Evolutionary conservation across 495 filamentous ascomycete genomes (phyloP).

Genomic region (Talaromyces proteolyticus): DNA sequence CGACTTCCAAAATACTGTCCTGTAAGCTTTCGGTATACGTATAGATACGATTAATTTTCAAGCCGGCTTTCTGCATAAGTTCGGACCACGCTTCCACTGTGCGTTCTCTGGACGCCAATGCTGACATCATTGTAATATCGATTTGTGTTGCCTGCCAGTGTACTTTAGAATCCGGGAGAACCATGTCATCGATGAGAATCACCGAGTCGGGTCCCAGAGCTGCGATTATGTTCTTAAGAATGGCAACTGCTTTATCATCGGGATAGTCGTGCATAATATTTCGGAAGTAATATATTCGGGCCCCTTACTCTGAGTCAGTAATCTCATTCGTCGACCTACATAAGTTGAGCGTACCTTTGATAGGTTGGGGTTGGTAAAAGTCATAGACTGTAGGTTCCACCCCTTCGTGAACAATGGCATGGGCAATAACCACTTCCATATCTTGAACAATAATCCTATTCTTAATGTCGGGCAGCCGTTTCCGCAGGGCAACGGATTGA

Average conservation of each 20-base stretch:
- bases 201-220: slow-evolving; percentile 29
- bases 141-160: slow-evolving; percentile 6
- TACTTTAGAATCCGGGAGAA: slow-evolving; percentile 18
- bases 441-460: slow-evolving; percentile 51
- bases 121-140: slow-evolving; percentile 17
- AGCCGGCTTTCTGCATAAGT: slow-evolving; percentile 27
- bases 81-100: slow-evolving; percentile 31
- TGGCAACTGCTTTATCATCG: slow-evolving; percentile 16
- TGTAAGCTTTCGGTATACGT: not conserved
- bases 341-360: slow-evolving; percentile 36
- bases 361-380: slow-evolving; percentile 43
- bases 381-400: slow-evolving; percentile 40
- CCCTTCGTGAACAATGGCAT: slow-evolving; percentile 26
- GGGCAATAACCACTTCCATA: slow-evolving; percentile 29
- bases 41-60: slow-evolving; percentile 33
- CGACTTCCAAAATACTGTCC: not conserved
- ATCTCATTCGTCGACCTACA: too few species aligned
- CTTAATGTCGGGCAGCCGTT: slow-evolving; percentile 29
- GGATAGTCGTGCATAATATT: slow-evolving; percentile 39
- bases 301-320: slow-evolving; percentile 15
- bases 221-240: slow-evolving; percentile 26
- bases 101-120: slow-evolving; percentile 20
- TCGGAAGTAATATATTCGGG: slow-evolving; percentile 38
- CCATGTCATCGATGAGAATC: slow-evolving; percentile 38
- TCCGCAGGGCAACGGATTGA: slow-evolving; percentile 36